Conservation (phyloP, 371 early-diverging fungal genomes). For the Blastocladiella emersonii region DNA sequence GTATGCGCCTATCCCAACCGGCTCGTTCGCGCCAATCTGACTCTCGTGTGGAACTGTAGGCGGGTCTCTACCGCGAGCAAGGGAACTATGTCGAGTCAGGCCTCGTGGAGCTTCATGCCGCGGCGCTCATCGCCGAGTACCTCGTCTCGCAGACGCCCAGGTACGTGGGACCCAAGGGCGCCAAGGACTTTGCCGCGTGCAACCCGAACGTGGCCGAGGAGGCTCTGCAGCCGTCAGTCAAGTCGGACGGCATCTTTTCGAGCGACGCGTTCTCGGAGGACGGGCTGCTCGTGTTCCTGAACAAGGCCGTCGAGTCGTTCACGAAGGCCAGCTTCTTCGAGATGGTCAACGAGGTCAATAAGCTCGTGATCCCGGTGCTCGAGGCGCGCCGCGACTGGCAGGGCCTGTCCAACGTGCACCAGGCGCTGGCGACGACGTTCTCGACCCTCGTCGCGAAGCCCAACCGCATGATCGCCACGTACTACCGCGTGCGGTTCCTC, state of each 20-base stretch:
- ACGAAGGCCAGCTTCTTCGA: conserved; percentile 11
- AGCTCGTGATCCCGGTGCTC: conserved; percentile 9
- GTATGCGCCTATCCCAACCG: not conserved
- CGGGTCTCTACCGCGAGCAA: not conserved
- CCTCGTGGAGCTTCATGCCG: conserved; percentile 3
- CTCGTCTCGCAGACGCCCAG: not conserved
- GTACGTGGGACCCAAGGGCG: conserved; percentile 3
- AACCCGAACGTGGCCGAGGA: conserved; percentile 5
- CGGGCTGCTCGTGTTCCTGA: not conserved
- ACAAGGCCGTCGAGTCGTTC: not conserved
- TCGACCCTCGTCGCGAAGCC: not conserved
- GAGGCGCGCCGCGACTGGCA: conserved; percentile 5
- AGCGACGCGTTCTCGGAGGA: conserved; percentile 1
- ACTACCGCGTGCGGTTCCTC: conserved; percentile 12
- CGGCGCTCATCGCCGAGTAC: conserved; percentile 10
- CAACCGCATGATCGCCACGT: conserved; percentile 10
- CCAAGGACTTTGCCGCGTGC: conserved; percentile 3
- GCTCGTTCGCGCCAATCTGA: not conserved
- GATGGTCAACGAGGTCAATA: conserved; percentile 8
- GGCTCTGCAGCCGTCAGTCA: not conserved
- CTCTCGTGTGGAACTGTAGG: not conserved
- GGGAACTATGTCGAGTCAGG: conserved; percentile 6
- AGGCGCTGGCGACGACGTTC: conserved; percentile 2
- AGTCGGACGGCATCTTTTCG: not conserved
- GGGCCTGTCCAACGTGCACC: conserved; percentile 6